Percentiles rank a stretch among this genome's conserved stretches.
Evolutionary conservation across 78 protist genomes (phyloP).

Genomic region (Paratrimastix pyriformis): DNA sequence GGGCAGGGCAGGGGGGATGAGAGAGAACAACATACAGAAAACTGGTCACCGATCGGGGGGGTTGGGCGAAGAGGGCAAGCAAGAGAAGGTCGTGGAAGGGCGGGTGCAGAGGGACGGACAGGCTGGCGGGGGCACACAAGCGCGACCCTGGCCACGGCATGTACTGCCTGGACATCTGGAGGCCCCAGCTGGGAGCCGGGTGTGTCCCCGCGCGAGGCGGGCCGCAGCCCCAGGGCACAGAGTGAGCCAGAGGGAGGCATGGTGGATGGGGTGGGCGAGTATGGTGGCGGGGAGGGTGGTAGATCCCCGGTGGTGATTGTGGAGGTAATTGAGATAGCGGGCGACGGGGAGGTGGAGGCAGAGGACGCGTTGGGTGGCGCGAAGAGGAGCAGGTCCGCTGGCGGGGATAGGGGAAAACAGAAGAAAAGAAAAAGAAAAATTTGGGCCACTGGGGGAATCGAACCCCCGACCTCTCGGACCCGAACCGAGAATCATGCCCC

Average conservation of each 20-base stretch:
- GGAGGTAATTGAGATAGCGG: neutral
- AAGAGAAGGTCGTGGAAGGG: neutral
- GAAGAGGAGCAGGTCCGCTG: neutral
- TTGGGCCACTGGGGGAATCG: neutral
- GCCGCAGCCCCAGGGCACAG: neutral
- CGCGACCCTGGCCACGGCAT: neutral
- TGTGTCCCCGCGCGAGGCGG: neutral
- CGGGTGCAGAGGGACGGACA: neutral
- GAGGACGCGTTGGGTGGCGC: neutral
- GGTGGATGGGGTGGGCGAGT: neutral
- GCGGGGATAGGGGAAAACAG: neutral
- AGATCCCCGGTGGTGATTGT: neutral
- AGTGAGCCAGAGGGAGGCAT: neutral
- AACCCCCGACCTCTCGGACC: neutral
- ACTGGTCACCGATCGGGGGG: neutral
- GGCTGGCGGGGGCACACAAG: neutral
- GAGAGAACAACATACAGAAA: neutral
- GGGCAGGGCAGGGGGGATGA: neutral
- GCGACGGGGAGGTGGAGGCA: neutral
- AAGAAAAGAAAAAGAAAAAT: neutral
- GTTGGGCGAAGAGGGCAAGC: neutral
- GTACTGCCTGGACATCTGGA: neutral
- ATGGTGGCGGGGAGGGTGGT: neutral
- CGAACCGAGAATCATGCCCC: neutral
- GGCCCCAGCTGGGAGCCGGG: neutral